Evolutionary conservation across 192 early-diverging fungal species (phyloP).

Genomic region (Coemansia erecta): DNA sequence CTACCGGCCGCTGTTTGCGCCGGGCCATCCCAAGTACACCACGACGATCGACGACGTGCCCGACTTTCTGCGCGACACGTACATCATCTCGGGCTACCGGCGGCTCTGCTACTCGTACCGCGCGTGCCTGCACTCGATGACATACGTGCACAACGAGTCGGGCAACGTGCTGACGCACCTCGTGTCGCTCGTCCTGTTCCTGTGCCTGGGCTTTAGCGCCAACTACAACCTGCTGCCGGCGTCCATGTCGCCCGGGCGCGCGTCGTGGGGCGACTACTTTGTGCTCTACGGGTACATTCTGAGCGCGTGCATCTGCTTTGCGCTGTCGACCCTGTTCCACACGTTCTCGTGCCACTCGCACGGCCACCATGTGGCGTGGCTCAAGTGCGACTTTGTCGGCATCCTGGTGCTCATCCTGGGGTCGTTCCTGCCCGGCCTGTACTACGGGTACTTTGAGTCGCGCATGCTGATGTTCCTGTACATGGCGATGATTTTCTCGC

Average conservation of each 20-base stretch:
- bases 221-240: conserved; percentile 40
- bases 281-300: conserved; percentile 75
- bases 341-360: conserved; percentile 81
- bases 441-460: conserved; percentile 62
- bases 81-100: conserved; percentile 80
- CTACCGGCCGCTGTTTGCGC: conserved; percentile 41
- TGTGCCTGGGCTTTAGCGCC: conserved; percentile 52
- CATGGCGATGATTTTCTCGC: conserved; percentile 56
- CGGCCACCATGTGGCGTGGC: conserved; percentile 50
- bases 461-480: conserved; percentile 55
- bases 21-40: conserved; percentile 47
- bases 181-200: conserved; percentile 65
- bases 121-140: conserved; percentile 70
- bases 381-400: conserved; percentile 87
- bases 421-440: conserved; percentile 50
- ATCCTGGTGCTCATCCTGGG: conserved; percentile 79
- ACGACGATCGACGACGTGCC: conserved; percentile 60
- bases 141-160: conserved; percentile 89
- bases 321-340: conserved; percentile 78
- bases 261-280: conserved; percentile 62
- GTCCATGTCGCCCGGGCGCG: conserved; percentile 40
- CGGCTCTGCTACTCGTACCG: conserved; percentile 71
- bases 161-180: conserved; percentile 91
- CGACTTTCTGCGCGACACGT: conserved; percentile 71
- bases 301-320: conserved; percentile 78